Conservation (phyloP, 106 monocot genomes). For the Dactylorhiza incarnata region DNA sequence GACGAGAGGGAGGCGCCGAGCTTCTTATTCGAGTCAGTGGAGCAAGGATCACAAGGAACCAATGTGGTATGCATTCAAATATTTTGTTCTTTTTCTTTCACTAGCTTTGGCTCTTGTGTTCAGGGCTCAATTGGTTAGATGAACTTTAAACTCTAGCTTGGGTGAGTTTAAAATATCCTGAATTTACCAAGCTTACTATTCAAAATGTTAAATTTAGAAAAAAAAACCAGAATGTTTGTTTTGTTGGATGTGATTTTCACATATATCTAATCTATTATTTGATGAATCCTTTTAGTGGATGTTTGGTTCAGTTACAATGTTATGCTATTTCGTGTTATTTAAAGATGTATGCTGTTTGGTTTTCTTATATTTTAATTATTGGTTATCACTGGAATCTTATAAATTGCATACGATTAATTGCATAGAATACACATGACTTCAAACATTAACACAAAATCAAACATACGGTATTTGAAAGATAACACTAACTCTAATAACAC, state of each 20-base stretch:
- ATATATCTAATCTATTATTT: background rate
- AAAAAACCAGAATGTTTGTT: background rate
- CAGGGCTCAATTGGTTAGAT: background rate
- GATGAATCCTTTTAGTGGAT: too few species aligned
- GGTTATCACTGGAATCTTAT: too few species aligned
- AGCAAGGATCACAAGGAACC: conserved; percentile 35
- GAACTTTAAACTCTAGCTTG: background rate
- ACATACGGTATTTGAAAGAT: too few species aligned
- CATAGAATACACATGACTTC: too few species aligned
- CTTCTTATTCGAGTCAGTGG: conserved; percentile 64
- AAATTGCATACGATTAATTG: too few species aligned
- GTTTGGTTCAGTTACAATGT: too few species aligned
- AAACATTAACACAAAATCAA: too few species aligned
- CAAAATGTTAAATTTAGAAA: background rate
- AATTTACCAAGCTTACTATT: background rate
- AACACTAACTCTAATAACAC: too few species aligned
- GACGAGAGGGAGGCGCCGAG: conserved; percentile 56
- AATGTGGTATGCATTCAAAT: conserved; percentile 29
- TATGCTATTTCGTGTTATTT: too few species aligned
- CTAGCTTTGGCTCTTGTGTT: background rate
- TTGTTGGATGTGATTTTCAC: background rate
- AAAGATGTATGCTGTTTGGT: too few species aligned
- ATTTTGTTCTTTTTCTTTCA: background rate
- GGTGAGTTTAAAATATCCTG: background rate
- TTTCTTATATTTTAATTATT: too few species aligned